phyloP scores from a whole-genome alignment of 257 asterid genomes.

The Nemophila menziesii region DNA sequence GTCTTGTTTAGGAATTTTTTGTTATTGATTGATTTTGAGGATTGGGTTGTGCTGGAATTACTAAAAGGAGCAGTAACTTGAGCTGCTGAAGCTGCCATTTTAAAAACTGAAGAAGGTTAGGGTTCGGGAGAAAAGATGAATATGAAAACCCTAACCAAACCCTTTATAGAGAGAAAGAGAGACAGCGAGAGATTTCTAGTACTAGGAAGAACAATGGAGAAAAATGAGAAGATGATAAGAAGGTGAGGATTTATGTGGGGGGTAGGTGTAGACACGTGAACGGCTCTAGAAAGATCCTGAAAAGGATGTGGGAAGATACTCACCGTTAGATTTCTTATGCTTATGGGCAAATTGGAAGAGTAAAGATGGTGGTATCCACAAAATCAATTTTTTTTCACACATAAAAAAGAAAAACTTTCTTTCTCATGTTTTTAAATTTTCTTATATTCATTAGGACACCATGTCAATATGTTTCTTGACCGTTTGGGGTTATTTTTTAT shows the following conservation, averaged over 20 bases:
- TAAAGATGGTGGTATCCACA: too few relatives aligned
- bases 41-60: slow-evolving; percentile 25
- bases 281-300: not conserved
- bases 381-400: too few relatives aligned
- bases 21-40: slow-evolving; percentile 18
- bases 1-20: slow-evolving; percentile 16
- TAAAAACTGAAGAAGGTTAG: not conserved
- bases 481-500: too few relatives aligned
- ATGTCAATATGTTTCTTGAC: too few relatives aligned
- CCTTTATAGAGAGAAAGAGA: too few relatives aligned
- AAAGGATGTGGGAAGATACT: not conserved
- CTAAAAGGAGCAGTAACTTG: slow-evolving; percentile 53
- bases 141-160: not conserved
- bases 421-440: too few relatives aligned
- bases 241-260: not conserved
- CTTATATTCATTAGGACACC: too few relatives aligned
- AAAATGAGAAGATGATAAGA: not conserved
- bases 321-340: not conserved
- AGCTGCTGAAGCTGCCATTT: slow-evolving; percentile 37
- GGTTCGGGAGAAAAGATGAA: not conserved
- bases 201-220: not conserved
- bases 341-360: too few relatives aligned
- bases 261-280: not conserved
- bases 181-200: not conserved
- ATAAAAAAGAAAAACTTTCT: too few relatives aligned